Base-by-base conservation (phyloP, 1,284 basidiomycete species). In the Cutaneotrichosporon sp. region DNA sequence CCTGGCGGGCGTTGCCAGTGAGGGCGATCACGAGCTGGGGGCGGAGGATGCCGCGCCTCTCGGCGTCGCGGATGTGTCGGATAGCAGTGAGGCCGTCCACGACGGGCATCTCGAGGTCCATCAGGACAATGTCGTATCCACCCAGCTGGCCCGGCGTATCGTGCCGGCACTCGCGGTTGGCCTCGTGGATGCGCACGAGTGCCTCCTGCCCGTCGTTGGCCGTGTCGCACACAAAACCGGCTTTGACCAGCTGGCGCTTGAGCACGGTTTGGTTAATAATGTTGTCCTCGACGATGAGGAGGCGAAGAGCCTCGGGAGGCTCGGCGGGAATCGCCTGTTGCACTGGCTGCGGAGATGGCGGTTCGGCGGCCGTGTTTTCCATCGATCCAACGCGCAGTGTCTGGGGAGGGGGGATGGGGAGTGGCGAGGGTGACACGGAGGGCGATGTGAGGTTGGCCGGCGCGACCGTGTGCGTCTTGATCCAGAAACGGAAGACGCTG, bases 191-290 rank as follows among this genome's bases (percentile, higher is more conserved):
- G 4, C 13, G 38, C 22, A 74, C 67, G 27, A 82, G 68, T 0
- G 77, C 81, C 54, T 81, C 78, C 18, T 74, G 70, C 8, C 81
- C 81, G 60, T 81, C 75, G 49, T 76, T 73, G 3, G 80, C 80
- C 16, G 31, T 47, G 56, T 76, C 72, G 45, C 74, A 77, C 1
- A 67, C 71, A 38, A 78, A 64, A 8, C 77, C 77, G 3, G 75
- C 73, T 56, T 76, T 78, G 46, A 71, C 63, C 25, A 82, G 70
- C 62, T 82, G 81, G 1, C 80, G 71, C 57, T 73, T 73, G 11
- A 82, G 65, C 1, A 82, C 76, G 25, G 76, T 79, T 57, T 80
- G 79, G 62, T 81, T 81, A 72, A 82, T 81, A 31, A 75, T 59
- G 60, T 82, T 82, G 63, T 82, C 81, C 60, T 80, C 76, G 20